Evolutionary conservation across 78 protist genomes (phyloP).

Genomic region (Creolimax fragrantissima): DNA sequence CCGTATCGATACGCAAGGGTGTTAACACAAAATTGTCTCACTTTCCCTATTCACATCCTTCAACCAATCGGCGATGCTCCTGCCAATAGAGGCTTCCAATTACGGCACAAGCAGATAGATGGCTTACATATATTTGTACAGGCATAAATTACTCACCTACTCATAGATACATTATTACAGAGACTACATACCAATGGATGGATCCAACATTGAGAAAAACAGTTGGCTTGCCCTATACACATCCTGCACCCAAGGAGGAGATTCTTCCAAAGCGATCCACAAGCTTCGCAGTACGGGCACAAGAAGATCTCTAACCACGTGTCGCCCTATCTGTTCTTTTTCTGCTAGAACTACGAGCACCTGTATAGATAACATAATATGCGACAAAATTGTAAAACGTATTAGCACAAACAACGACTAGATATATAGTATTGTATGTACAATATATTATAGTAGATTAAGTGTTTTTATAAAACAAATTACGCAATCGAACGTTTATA

Average conservation of each 20-base stretch:
- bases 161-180: not conserved
- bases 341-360: conserved; percentile 1
- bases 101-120: no score
- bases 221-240: not conserved
- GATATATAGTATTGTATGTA: no score
- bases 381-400: no score
- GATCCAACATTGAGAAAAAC: not conserved
- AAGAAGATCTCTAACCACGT: not conserved
- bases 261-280: not conserved
- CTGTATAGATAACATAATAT: not conserved
- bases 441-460: no score
- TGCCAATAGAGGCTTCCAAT: no score
- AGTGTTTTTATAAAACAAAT: not conserved
- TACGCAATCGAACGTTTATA: not conserved
- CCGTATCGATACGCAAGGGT: no score
- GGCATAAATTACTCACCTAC: not conserved
- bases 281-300: not conserved
- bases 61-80: no score
- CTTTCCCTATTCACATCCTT: no score
- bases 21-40: no score
- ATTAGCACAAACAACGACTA: no score
- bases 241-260: not conserved
- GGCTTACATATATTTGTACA: no score
- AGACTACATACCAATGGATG: not conserved
- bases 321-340: not conserved